Conservation (phyloP, 1,284 basidiomycete species). For the Leccinum laetum region DNA sequence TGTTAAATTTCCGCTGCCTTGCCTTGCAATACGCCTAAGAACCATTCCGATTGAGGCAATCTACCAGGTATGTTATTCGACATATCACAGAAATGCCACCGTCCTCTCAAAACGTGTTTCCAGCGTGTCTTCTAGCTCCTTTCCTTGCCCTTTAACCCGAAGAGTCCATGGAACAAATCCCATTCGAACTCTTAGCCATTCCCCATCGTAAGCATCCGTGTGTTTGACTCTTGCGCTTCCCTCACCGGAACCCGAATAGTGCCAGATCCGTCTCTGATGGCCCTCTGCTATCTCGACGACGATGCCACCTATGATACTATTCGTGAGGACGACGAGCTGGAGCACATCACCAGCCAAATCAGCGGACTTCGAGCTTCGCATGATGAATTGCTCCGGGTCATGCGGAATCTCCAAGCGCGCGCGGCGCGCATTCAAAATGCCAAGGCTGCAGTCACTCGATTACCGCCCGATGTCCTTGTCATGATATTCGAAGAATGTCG, state of each 20-base stretch:
- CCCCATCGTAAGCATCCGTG: slow-evolving; percentile 19
- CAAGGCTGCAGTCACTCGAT: slow-evolving; percentile 29
- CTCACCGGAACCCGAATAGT: slow-evolving; percentile 10
- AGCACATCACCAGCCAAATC: slow-evolving; percentile 28
- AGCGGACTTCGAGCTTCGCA: slow-evolving; percentile 31
- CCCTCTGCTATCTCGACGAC: slow-evolving; percentile 27
- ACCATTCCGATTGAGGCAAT: slow-evolving; percentile 22
- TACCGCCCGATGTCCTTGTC: slow-evolving; percentile 31
- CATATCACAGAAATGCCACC: slow-evolving; percentile 20
- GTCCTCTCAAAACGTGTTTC: slow-evolving; percentile 28
- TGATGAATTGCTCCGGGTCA: slow-evolving; percentile 27
- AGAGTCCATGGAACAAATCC: slow-evolving; percentile 22
- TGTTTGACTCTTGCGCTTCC: neutral
- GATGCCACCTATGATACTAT: slow-evolving; percentile 7
- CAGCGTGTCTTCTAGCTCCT: slow-evolving; percentile 23
- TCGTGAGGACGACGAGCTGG: slow-evolving; percentile 24
- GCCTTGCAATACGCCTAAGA: slow-evolving; percentile 8
- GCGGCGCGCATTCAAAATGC: slow-evolving; percentile 33
- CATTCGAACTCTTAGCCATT: slow-evolving; percentile 20
- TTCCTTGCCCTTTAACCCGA: slow-evolving; percentile 29
- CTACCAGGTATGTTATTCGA: slow-evolving; percentile 19
- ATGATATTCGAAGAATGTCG: slow-evolving; percentile 34
- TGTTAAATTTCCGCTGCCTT: slow-evolving; percentile 23
- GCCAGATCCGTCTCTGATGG: slow-evolving; percentile 25
- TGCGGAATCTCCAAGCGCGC: slow-evolving; percentile 29